Evolutionary conservation across 139 green algal genomes (phyloP).

Genomic region (Parachlorella kessleri): DNA sequence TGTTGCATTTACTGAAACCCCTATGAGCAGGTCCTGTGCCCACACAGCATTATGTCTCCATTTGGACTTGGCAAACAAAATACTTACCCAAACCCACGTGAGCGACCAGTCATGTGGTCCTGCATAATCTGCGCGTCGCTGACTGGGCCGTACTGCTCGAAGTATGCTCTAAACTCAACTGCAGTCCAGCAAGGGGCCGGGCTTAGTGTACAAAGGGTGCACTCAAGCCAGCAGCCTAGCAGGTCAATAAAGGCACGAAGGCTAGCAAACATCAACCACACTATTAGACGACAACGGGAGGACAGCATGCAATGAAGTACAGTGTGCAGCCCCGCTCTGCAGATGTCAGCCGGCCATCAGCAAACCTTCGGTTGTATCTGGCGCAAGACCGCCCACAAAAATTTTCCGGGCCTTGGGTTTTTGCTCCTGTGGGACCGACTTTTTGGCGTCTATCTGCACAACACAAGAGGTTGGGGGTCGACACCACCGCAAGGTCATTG

Average conservation of each 20-base stretch:
- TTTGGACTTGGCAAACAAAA: background rate
- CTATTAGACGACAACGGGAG: no score
- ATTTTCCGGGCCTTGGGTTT: conserved; percentile 78
- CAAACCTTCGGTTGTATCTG: conserved; percentile 81
- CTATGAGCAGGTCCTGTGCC: no score
- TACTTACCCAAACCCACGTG: conserved; percentile 78
- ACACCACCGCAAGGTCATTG: background rate
- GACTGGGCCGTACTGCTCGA: conserved; percentile 55
- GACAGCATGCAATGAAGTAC: no score
- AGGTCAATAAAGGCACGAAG: no score
- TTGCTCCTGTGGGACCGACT: conserved; percentile 67
- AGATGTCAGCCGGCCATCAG: no score
- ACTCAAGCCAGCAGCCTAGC: no score
- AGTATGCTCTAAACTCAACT: conserved; percentile 68
- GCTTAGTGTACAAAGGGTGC: no score
- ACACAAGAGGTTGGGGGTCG: background rate
- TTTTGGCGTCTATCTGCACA: conserved; percentile 84
- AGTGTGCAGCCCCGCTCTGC: no score
- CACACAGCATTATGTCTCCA: no score
- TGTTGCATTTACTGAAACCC: no score
- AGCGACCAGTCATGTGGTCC: conserved; percentile 75
- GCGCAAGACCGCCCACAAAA: conserved; percentile 84
- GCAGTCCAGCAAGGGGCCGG: no score
- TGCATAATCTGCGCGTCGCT: conserved; percentile 84
- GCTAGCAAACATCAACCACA: no score